These are phyloP conservation scores for Leccinum longicurvipes DNA, from an alignment of 768 basidiomycete genomes.

Conservation along the genomic window DNA sequence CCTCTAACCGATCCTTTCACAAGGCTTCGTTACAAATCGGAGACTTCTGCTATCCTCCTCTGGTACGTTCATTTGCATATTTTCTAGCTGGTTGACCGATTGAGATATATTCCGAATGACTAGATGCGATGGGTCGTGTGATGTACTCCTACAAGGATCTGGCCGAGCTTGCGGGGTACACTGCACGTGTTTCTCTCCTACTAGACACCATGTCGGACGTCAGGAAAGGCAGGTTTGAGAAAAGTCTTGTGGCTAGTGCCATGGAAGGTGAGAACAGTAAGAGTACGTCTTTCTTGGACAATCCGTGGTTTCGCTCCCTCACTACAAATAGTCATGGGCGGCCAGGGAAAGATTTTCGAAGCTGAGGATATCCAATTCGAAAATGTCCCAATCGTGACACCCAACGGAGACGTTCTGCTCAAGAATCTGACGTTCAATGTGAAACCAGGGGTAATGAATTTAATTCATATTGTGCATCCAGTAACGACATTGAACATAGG, in stretches of 20 bases:
- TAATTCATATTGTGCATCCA: background rate
- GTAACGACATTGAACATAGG: slow-evolving; percentile 39
- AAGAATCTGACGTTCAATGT: slow-evolving; percentile 84
- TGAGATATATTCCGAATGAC: slow-evolving; percentile 1
- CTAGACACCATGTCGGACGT: slow-evolving; percentile 91
- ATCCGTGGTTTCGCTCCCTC: background rate
- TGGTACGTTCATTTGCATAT: slow-evolving; percentile 39
- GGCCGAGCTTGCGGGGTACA: slow-evolving; percentile 93
- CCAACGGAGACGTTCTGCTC: slow-evolving; percentile 91
- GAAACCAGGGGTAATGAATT: slow-evolving; percentile 65
- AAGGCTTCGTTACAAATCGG: slow-evolving; percentile 96
- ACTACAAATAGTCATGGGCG: slow-evolving; percentile 59
- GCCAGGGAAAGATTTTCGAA: slow-evolving; percentile 75
- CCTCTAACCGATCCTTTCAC: background rate
- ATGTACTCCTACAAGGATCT: slow-evolving; percentile 99
- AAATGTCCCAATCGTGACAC: slow-evolving; percentile 91
- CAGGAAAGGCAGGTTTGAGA: slow-evolving; percentile 80
- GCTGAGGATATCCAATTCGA: slow-evolving; percentile 92
- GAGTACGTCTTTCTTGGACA: slow-evolving; percentile 45
- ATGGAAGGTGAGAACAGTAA: slow-evolving; percentile 68
- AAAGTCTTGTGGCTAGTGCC: slow-evolving; percentile 77
- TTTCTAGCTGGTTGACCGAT: background rate
- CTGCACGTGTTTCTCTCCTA: slow-evolving; percentile 82
- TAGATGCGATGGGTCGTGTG: slow-evolving; percentile 91
- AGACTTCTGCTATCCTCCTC: slow-evolving; percentile 85